Evolutionary conservation across 805 yeast species (phyloP).

Genomic region (Tetrapisispora nanseiensis): DNA sequence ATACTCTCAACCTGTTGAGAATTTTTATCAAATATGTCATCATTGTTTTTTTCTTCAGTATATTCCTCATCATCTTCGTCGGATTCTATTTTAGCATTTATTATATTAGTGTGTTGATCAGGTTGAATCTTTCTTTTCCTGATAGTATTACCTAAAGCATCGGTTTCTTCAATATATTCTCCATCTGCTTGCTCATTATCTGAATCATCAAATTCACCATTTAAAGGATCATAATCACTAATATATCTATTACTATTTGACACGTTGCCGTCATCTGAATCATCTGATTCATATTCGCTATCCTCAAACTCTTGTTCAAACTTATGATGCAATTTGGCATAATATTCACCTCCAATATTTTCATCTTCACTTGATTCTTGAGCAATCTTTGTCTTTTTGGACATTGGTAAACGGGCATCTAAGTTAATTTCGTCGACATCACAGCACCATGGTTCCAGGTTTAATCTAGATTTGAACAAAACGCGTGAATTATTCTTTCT

Average conservation of each 20-base stretch:
- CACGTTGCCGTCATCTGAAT: background rate
- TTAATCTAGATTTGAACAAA: conserved; percentile 59
- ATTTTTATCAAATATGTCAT: conserved; percentile 11
- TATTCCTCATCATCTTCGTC: conserved; percentile 7
- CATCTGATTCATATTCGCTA: conserved; percentile 16
- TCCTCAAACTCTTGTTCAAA: conserved; percentile 29
- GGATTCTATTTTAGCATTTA: background rate
- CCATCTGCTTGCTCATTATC: conserved; percentile 9
- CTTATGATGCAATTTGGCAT: conserved; percentile 24
- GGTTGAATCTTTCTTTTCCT: conserved; percentile 4
- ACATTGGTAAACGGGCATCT: conserved; percentile 72
- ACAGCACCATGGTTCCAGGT: conserved; percentile 61
- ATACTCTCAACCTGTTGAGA: conserved; percentile 3
- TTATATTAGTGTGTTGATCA: background rate
- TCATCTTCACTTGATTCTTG: conserved; percentile 28
- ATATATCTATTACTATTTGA: conserved; percentile 10
- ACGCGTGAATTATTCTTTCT: conserved; percentile 78
- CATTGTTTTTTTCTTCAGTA: conserved; percentile 7
- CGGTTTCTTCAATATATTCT: conserved; percentile 22
- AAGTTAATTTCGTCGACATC: conserved; percentile 59
- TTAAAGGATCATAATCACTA: conserved; percentile 23
- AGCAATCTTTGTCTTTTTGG: conserved; percentile 41
- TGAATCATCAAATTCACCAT: conserved; percentile 15
- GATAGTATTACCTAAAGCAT: conserved; percentile 28
- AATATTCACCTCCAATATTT: conserved; percentile 22